phyloP scores from a whole-genome alignment of 169 alveolate species.

The Plasmodium relictum region DNA sequence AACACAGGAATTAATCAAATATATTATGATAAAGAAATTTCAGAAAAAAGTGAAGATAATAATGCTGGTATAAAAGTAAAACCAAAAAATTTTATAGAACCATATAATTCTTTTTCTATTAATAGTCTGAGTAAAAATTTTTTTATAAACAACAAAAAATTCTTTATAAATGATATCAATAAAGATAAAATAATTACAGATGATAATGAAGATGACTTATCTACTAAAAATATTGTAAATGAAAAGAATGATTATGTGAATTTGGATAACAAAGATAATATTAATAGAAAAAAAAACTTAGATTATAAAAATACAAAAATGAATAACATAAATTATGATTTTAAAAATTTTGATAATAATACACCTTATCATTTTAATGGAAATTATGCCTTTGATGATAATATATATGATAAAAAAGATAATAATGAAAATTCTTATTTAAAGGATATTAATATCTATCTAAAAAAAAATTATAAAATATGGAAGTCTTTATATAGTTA shows the following conservation, averaged over 20 bases:
- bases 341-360: not conserved
- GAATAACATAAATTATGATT: not conserved
- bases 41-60: not conserved
- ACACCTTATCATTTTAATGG: not conserved
- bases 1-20: not conserved
- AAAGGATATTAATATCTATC: slow-evolving; percentile 11
- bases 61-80: not conserved
- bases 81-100: slow-evolving; percentile 12
- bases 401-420: not conserved
- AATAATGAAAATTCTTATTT: not conserved
- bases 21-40: not conserved
- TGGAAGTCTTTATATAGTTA: slow-evolving; percentile 52
- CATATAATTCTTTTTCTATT: slow-evolving; percentile 36
- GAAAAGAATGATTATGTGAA: not conserved
- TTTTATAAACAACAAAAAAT: slow-evolving; percentile 68
- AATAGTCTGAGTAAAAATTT: slow-evolving; percentile 56
- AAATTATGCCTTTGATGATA: not conserved
- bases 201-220: not conserved
- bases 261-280: not conserved
- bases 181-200: not conserved
- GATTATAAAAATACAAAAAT: not conserved
- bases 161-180: slow-evolving; percentile 33
- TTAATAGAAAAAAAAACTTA: not conserved
- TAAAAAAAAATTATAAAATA: slow-evolving; percentile 30
- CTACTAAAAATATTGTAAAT: not conserved